These are phyloP conservation scores for Luffa acutangula DNA, from an alignment of 306 rosid species.

Conservation along the genomic window DNA sequence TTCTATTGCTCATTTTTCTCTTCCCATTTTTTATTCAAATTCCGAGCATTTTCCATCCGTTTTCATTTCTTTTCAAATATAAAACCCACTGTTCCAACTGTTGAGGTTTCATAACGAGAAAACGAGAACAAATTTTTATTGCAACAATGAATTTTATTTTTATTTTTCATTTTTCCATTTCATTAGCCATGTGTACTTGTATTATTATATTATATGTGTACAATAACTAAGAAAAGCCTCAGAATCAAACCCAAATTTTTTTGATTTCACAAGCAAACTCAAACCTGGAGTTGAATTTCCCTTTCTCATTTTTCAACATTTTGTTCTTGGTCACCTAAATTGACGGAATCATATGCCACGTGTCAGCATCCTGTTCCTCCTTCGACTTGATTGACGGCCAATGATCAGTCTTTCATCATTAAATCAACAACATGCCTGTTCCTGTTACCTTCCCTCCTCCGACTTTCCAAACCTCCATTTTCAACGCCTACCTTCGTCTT, in stretches of 20 bases:
- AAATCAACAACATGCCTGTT: background rate
- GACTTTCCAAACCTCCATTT: background rate
- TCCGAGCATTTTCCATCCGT: background rate
- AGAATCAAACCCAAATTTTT: background rate
- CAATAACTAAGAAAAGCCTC: too few relatives aligned
- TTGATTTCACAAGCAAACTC: background rate
- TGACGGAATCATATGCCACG: background rate
- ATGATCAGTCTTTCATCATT: background rate
- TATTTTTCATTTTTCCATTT: background rate
- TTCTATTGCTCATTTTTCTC: background rate
- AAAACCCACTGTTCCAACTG: background rate
- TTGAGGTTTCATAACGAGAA: background rate
- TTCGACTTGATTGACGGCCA: background rate
- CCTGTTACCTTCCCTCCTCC: background rate
- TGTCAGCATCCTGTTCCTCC: background rate
- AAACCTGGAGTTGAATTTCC: background rate
- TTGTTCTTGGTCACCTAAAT: slow-evolving; percentile 4
- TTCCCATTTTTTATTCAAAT: background rate
- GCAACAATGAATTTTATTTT: too few relatives aligned
- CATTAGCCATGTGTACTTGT: background rate
- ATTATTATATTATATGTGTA: too few relatives aligned
- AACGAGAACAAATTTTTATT: background rate
- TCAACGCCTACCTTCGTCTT: background rate
- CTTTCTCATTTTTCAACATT: background rate
- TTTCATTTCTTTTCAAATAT: background rate